Evolutionary conservation across 768 basidiomycete genomes (phyloP).

Genomic region (Heimioporus sp.): DNA sequence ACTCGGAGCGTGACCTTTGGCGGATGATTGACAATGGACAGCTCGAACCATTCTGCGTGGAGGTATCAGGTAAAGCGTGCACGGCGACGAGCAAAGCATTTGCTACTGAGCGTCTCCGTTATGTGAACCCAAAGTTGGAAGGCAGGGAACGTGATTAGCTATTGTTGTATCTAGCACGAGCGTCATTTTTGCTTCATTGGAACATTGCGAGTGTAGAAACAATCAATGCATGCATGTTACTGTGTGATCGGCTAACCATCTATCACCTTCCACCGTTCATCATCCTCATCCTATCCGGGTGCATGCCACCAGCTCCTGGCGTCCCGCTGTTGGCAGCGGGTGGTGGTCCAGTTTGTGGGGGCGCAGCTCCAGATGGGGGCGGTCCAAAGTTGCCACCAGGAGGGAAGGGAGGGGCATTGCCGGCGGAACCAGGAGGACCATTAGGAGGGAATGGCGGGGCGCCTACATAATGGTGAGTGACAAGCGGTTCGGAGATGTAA

Average conservation of each 20-base stretch:
- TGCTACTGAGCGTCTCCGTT: conserved; percentile 18
- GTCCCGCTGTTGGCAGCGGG: conserved; percentile 18
- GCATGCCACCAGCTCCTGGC: conserved; percentile 65
- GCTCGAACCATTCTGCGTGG: conserved; percentile 46
- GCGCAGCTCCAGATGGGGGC: conserved; percentile 39
- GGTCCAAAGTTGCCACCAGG: conserved; percentile 34
- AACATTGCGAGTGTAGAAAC: no score
- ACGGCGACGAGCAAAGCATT: conserved; percentile 21
- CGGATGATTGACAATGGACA: conserved; percentile 38
- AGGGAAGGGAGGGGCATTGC: conserved; percentile 31
- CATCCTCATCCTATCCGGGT: conserved; percentile 83
- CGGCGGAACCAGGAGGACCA: conserved; percentile 30
- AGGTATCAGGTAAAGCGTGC: conserved; percentile 30
- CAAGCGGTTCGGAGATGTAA: not conserved
- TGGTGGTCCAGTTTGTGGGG: conserved; percentile 44
- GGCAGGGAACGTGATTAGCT: not conserved
- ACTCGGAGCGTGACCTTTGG: conserved; percentile 34
- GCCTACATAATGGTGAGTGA: conserved; percentile 22
- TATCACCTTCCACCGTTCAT: conserved; percentile 43
- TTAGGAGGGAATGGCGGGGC: conserved; percentile 54
- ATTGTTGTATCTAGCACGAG: not conserved
- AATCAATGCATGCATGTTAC: not conserved
- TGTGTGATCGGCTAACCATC: not conserved
- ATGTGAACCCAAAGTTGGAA: conserved; percentile 3
- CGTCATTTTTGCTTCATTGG: not conserved